Evolutionary conservation across 164 flowering plant species (phyloP).

Genomic region (Euptelea pleiosperma): DNA sequence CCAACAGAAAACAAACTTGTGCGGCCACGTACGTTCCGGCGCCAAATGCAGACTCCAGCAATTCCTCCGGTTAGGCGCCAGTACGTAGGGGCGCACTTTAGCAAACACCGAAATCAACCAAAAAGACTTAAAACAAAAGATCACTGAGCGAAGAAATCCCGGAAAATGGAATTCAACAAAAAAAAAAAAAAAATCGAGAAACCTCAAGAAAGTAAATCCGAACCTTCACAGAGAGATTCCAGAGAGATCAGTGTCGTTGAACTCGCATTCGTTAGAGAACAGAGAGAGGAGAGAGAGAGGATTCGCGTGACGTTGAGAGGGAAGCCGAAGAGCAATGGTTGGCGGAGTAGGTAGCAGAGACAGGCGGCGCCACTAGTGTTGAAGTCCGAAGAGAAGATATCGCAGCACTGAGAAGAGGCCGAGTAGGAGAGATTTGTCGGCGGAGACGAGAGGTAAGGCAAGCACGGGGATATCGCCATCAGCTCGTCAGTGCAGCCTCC

Average conservation of each 20-base stretch:
- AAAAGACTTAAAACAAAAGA: too few relatives aligned
- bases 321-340: slow-evolving; percentile 42
- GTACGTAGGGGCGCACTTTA: too few relatives aligned
- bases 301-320: slow-evolving; percentile 38
- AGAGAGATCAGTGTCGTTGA: slow-evolving; percentile 14
- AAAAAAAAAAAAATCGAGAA: neutral
- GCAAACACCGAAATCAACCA: too few relatives aligned
- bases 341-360: slow-evolving; percentile 42
- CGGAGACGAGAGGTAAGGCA: slow-evolving; percentile 39
- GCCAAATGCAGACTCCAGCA: too few relatives aligned
- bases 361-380: slow-evolving; percentile 24
- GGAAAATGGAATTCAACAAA: neutral
- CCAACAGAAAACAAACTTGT: too few relatives aligned
- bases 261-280: slow-evolving; percentile 12
- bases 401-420: slow-evolving; percentile 38
- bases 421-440: slow-evolving; percentile 38
- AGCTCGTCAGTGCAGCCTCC: slow-evolving; percentile 30
- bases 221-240: slow-evolving; percentile 41
- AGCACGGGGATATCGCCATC: slow-evolving; percentile 41
- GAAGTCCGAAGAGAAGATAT: slow-evolving; percentile 21
- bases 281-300: slow-evolving; percentile 32
- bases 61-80: too few relatives aligned
- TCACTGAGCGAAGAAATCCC: too few relatives aligned
- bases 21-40: too few relatives aligned
- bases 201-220: neutral